A percentile compares a stretch with the other conserved stretches of the same genome.
Conservation (phyloP, 2,329 filamentous ascomycete genomes). For the Cladosporium sp. region DNA sequence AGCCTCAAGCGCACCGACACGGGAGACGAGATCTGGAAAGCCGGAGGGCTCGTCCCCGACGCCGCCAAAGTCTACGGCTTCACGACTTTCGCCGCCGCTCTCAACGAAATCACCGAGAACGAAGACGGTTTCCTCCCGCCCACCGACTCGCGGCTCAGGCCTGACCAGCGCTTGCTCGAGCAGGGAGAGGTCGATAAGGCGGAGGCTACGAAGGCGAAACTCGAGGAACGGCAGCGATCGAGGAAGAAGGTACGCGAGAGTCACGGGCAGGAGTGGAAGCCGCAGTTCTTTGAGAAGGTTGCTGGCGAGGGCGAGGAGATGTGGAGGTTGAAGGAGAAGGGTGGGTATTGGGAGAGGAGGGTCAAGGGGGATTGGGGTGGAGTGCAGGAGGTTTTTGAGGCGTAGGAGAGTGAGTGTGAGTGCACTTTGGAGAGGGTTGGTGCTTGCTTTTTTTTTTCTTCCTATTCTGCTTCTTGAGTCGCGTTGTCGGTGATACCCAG, state of each 20-base stretch:
- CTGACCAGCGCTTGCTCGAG: conserved; percentile 83
- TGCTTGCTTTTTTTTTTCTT: background rate
- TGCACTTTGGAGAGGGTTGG: background rate
- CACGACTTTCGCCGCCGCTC: conserved; percentile 74
- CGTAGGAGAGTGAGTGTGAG: conserved; percentile 13
- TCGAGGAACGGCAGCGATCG: conserved; percentile 80
- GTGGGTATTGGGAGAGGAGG: conserved; percentile 91
- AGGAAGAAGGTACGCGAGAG: conserved; percentile 72
- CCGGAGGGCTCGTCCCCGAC: conserved; percentile 71
- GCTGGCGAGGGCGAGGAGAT: conserved; percentile 39
- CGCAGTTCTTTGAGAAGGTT: conserved; percentile 79
- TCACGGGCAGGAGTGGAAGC: conserved; percentile 64
- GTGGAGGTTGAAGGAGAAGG: conserved; percentile 67
- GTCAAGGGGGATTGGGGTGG: conserved; percentile 61
- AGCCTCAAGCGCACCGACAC: conserved; percentile 61
- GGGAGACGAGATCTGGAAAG: conserved; percentile 71
- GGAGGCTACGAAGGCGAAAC: conserved; percentile 71
- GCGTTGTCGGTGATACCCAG: conserved; percentile 13
- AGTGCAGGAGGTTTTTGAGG: conserved; percentile 51
- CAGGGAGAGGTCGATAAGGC: conserved; percentile 76
- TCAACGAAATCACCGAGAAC: conserved; percentile 82
- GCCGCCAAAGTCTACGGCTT: conserved; percentile 78
- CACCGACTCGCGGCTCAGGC: conserved; percentile 78
- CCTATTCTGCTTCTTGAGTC: conserved; percentile 1
- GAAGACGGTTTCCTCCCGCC: conserved; percentile 70